phyloP scores from a whole-genome alignment of 2,329 filamentous ascomycete species.

The Aphanoascus verrucosus region DNA sequence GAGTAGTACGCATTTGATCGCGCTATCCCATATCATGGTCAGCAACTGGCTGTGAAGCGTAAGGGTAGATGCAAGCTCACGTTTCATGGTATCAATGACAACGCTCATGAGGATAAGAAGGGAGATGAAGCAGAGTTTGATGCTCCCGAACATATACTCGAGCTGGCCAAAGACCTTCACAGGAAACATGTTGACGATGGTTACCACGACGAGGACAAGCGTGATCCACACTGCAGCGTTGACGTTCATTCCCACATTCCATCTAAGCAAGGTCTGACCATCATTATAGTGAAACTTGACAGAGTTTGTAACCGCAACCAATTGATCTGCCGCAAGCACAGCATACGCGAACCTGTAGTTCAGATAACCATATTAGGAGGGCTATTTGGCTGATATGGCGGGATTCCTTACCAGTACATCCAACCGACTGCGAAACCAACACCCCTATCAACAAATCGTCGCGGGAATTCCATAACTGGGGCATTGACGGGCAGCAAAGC shows the following conservation, averaged over 20 bases:
- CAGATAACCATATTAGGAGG: background rate
- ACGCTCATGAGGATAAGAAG: constrained; percentile 36
- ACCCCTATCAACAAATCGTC: constrained; percentile 34
- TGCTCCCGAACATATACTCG: constrained; percentile 29
- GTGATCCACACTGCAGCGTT: constrained; percentile 33
- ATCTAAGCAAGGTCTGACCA: constrained; percentile 24
- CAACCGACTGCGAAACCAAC: constrained; percentile 39
- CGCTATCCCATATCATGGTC: constrained; percentile 20
- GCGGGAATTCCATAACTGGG: constrained; percentile 32
- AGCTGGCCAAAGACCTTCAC: constrained; percentile 30
- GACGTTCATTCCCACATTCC: constrained; percentile 21
- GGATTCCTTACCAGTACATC: constrained; percentile 33
- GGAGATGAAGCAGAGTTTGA: constrained; percentile 32
- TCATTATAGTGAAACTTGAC: constrained; percentile 33
- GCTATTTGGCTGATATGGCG: constrained; percentile 23
- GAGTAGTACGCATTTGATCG: constrained; percentile 29
- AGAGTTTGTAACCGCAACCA: constrained; percentile 32
- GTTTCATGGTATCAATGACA: constrained; percentile 31
- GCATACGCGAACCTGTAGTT: constrained; percentile 25
- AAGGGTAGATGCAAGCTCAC: constrained; percentile 8
- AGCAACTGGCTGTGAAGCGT: background rate
- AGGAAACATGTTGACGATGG: constrained; percentile 30
- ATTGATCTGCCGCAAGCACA: constrained; percentile 28
- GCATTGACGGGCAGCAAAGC: constrained; percentile 34
- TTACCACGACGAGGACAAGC: constrained; percentile 25